A percentile compares a stretch with the other conserved stretches of the same genome.
Evolutionary conservation across 2,329 filamentous ascomycete genomes (phyloP).

Genomic region (Chaetomiaceae sp.): DNA sequence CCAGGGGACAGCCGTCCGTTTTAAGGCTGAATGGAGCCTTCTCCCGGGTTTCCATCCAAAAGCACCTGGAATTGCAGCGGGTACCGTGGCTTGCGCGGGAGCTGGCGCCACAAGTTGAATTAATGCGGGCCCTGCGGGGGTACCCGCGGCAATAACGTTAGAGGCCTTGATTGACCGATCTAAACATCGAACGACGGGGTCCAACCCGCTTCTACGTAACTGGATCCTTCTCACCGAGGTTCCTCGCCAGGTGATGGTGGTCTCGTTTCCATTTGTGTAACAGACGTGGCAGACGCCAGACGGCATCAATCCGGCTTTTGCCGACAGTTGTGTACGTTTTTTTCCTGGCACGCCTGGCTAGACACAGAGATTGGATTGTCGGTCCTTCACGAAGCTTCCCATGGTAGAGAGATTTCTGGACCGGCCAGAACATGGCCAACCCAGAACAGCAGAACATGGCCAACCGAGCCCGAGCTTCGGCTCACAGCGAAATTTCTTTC

Average conservation of each 20-base stretch:
- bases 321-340: too few species aligned
- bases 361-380: background rate
- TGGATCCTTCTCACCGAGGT: background rate
- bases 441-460: too few species aligned
- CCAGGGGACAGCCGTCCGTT: constrained; percentile 5
- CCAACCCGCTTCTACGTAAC: too few species aligned
- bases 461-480: too few species aligned
- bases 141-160: constrained; percentile 2
- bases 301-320: background rate
- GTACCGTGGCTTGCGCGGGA: constrained; percentile 10
- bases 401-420: background rate
- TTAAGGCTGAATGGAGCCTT: constrained; percentile 19
- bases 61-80: background rate
- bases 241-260: background rate
- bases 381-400: background rate
- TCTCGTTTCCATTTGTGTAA: constrained; percentile 1
- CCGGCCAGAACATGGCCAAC: too few species aligned
- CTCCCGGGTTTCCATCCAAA: constrained; percentile 11
- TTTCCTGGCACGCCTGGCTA: background rate
- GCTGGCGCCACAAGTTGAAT: constrained; percentile 13
- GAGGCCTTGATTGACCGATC: too few species aligned
- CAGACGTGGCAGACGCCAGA: background rate
- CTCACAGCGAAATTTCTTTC: too few species aligned
- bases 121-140: constrained; percentile 23
- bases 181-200: too few species aligned